These are phyloP conservation scores for Erysiphe pulchra DNA, from an alignment of 2,329 filamentous ascomycete species.

Conservation along the genomic window DNA sequence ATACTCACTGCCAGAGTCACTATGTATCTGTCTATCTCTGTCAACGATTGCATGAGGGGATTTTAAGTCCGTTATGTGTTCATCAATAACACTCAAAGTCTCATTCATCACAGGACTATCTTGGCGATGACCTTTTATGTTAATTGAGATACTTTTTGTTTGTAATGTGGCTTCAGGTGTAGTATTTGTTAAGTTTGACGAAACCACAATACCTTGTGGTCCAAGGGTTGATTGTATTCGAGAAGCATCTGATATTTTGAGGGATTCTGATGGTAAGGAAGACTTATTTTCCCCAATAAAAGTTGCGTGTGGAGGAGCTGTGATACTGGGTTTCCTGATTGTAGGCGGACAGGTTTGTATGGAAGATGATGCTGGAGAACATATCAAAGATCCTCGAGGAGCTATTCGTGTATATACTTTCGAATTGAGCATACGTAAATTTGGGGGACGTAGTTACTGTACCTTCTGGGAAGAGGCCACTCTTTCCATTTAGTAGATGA, in stretches of 20 bases:
- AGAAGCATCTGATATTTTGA: not conserved
- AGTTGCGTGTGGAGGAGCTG: not conserved
- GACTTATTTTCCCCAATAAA: not conserved
- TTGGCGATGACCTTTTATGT: constrained; percentile 19
- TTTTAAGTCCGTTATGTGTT: constrained; percentile 75
- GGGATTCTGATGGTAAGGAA: not conserved
- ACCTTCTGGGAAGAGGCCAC: constrained; percentile 68
- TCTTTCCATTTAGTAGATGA: constrained; percentile 47
- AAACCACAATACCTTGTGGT: not conserved
- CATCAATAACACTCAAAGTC: constrained; percentile 84
- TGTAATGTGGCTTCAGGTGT: constrained; percentile 15
- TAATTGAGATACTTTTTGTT: constrained; percentile 18
- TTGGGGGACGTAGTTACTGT: not conserved
- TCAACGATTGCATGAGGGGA: constrained; percentile 21
- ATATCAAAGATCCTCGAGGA: constrained; percentile 11
- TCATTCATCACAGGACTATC: constrained; percentile 73
- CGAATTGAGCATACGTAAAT: constrained; percentile 1
- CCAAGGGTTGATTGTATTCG: not conserved
- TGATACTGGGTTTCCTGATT: not conserved
- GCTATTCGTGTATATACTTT: constrained; percentile 15
- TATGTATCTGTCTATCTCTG: constrained; percentile 25
- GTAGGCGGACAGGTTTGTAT: constrained; percentile 3
- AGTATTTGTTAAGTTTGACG: not conserved
- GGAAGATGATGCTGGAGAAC: constrained; percentile 7
- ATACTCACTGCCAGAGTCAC: constrained; percentile 75